Percentiles rank a stretch among this genome's conserved stretches.
Conservation (phyloP, 179 eudicot genomes). For the Corrigiola litoralis region DNA sequence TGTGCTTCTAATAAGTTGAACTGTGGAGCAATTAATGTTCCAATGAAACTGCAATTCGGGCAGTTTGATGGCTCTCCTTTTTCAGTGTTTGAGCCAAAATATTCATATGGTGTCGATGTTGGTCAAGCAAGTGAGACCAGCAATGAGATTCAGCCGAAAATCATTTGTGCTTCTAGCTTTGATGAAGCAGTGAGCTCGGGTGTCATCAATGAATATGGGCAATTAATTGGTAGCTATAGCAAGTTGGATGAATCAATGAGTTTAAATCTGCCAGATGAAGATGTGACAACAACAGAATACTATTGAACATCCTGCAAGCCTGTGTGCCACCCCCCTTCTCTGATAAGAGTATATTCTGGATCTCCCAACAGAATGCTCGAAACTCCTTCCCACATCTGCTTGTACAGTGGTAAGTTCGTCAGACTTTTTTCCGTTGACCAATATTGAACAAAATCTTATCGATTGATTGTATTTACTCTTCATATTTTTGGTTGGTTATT, state of each 20-base stretch:
- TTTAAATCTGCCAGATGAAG: slow-evolving; percentile 13
- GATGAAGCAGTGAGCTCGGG: slow-evolving; percentile 27
- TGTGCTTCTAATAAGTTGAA: not conserved
- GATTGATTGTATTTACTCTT: no score
- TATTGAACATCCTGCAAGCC: no score
- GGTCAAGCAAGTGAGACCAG: not conserved
- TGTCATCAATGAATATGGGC: slow-evolving; percentile 25
- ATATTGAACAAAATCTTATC: no score
- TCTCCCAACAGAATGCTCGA: no score
- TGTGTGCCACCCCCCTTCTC: no score
- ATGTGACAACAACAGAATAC: not conserved
- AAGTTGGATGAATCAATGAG: slow-evolving; percentile 23
- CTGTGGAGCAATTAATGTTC: not conserved
- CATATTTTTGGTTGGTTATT: no score
- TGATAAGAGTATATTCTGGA: no score
- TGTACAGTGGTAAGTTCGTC: no score
- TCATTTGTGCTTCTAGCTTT: not conserved
- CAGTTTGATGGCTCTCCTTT: slow-evolving; percentile 5
- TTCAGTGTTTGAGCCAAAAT: slow-evolving; percentile 4
- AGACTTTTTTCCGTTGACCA: no score
- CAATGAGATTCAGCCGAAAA: not conserved
- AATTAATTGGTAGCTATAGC: slow-evolving; percentile 22
- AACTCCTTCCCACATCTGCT: no score
- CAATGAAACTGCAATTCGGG: not conserved
- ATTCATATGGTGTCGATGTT: not conserved